A percentile compares a stretch with the other conserved stretches of the same genome.
Evolutionary conservation across 768 basidiomycete species (phyloP).

Genomic region (Mycena vulgaris): DNA sequence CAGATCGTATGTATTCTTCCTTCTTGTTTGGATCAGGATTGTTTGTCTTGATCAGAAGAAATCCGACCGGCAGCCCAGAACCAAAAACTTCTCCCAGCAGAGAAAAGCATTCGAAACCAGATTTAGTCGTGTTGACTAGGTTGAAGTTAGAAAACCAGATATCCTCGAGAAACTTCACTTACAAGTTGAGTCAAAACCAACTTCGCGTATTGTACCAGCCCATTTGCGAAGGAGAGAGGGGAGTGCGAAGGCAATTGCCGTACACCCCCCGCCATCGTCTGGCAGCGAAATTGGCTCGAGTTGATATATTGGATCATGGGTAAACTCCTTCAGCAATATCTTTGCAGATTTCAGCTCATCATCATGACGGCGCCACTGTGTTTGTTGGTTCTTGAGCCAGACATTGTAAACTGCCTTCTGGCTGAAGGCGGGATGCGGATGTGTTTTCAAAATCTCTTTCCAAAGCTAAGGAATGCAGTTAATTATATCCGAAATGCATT

Average conservation of each 20-base stretch:
- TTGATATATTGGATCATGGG: neutral
- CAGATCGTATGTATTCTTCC: too few relatives aligned
- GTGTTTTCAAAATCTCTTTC: slow-evolving; percentile 16
- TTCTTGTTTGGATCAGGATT: too few relatives aligned
- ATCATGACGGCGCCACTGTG: slow-evolving; percentile 28
- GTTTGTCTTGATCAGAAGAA: too few relatives aligned
- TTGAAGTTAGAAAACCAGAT: too few relatives aligned
- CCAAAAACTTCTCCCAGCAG: too few relatives aligned
- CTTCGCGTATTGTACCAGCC: slow-evolving; percentile 36
- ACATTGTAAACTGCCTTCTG: slow-evolving; percentile 31
- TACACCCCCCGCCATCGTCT: neutral
- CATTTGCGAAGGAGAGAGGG: slow-evolving; percentile 37
- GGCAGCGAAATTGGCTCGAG: slow-evolving; percentile 19
- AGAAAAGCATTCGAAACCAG: too few relatives aligned
- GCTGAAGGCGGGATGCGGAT: slow-evolving; percentile 27
- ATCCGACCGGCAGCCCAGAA: too few relatives aligned
- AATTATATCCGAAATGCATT: too few relatives aligned
- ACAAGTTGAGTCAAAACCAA: slow-evolving; percentile 43
- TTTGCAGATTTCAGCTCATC: slow-evolving; percentile 41
- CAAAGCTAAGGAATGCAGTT: too few relatives aligned
- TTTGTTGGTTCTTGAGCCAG: slow-evolving; percentile 24
- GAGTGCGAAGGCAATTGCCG: slow-evolving; percentile 18
- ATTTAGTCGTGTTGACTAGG: neutral
- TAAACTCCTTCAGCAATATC: slow-evolving; percentile 28
- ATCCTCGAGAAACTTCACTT: too few relatives aligned